Base-by-base conservation (phyloP, 805 yeast species). In the Yarrowia sp. region DNA sequence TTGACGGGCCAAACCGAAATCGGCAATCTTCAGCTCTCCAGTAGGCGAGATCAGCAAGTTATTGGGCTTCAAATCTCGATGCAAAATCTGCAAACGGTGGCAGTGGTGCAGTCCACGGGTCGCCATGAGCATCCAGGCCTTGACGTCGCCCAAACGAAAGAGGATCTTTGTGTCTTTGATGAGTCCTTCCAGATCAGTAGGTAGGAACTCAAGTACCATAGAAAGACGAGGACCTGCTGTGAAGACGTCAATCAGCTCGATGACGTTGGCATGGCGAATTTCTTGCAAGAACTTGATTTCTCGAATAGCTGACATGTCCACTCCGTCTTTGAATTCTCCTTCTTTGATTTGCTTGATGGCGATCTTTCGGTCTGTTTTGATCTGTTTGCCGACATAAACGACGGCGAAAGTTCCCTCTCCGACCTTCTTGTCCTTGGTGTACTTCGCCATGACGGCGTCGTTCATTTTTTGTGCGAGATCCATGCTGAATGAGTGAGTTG, bases 381-480 rank as follows among this genome's bases (percentile, higher is more conserved):
- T 72, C 75, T 89, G 89, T 49, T 83, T 86, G 1, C 98, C 98
- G 15, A 93, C 82, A 68, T 76, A 77, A 7, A 95, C 99, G 69
- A 93, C 97, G 58, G 99, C 99, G 81, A 94, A 95, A 0, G 99
- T 95, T 79, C 99, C 99, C 80, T 95, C 99, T 76, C 99, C 99
- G 38, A 95, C 98, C 76, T 92, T 93, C 72, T 85, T 87, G 69
- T 92, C 97, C 48, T 73, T 73, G 38, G 73, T 66, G 66, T 73
- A 73, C 10, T 49, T 48, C 8, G 56, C 56, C 56, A 49, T 48
- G 16, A 63, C 48, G 67, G 67, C 67, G n/a, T 63, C 67, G 56
- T 63, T 63, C 67, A 63, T 63, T 48, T 63, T 49, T 12, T 63
- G 55, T 4, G 56, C 56, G 22, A 40, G n/a, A 63, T 63, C 67